A percentile compares a stretch with the other conserved stretches of the same genome.
phyloP scores from a whole-genome alignment of 2,329 filamentous ascomycete genomes.

The Ceratocystis ficicola region DNA sequence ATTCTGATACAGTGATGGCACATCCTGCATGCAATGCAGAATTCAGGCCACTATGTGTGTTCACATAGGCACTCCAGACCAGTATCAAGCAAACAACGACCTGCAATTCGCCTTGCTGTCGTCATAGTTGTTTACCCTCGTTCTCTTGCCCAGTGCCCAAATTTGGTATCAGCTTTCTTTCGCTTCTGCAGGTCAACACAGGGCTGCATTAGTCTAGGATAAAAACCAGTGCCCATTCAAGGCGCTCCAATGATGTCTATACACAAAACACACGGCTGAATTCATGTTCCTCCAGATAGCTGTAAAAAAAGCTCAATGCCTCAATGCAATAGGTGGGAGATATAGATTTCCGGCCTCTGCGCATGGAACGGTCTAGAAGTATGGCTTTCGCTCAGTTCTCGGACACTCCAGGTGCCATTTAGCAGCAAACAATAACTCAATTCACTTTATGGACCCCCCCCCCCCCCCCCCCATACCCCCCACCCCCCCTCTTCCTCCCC shows the following conservation, averaged over 20 bases:
- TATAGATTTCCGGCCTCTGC: background rate
- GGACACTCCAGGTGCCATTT: background rate
- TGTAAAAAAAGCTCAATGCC: background rate
- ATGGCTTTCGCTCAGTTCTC: background rate
- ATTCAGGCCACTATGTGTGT: background rate
- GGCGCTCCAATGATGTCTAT: background rate
- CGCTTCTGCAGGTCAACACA: constrained; percentile 9
- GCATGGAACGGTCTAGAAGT: background rate
- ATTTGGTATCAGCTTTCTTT: background rate
- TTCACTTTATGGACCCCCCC: background rate
- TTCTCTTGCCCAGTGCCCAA: background rate
- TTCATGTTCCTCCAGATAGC: background rate
- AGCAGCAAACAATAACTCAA: background rate
- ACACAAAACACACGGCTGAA: background rate
- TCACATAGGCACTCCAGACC: background rate
- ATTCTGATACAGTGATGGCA: background rate
- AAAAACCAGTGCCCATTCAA: background rate
- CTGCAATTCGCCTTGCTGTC: background rate
- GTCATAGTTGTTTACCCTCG: background rate
- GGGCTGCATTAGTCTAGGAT: constrained; percentile 10
- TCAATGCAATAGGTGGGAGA: background rate
- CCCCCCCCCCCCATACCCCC: background rate
- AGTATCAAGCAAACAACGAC: background rate
- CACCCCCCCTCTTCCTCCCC: background rate
- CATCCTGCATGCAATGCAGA: background rate